Conservation (phyloP, 2,329 filamentous ascomycete genomes). For the Phialophora verrucosa region DNA sequence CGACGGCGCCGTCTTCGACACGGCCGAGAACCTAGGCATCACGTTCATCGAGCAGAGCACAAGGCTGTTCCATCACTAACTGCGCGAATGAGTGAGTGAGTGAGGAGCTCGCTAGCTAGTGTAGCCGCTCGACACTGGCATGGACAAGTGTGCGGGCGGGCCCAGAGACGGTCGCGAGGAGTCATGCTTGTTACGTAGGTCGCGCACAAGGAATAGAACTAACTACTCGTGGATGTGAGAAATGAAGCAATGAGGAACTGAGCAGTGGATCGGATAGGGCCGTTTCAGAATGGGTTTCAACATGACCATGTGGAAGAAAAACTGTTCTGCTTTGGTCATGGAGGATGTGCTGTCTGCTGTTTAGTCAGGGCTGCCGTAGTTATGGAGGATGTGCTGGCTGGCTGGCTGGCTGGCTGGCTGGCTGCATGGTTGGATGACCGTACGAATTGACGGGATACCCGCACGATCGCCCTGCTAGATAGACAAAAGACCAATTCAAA, state of each 20-base stretch:
- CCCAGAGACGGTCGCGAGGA: too few relatives aligned
- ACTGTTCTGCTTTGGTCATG: background rate
- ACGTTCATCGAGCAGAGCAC: conserved; percentile 95
- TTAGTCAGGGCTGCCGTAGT: background rate
- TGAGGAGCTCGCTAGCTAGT: too few relatives aligned
- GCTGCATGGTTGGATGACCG: too few relatives aligned
- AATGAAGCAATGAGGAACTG: background rate
- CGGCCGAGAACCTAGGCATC: conserved; percentile 88
- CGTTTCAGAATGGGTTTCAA: background rate
- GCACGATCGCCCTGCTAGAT: too few relatives aligned
- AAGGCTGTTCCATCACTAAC: conserved; percentile 88
- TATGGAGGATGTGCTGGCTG: too few relatives aligned
- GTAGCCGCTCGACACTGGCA: background rate
- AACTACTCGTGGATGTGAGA: background rate
- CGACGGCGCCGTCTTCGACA: conserved; percentile 66
- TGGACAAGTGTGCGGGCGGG: too few relatives aligned
- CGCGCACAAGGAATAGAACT: background rate
- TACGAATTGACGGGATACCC: too few relatives aligned
- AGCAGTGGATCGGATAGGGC: background rate
- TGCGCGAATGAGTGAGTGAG: too few relatives aligned
- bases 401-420: too few relatives aligned
- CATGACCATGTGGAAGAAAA: background rate
- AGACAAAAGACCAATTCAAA: too few relatives aligned
- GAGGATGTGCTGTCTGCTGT: background rate
- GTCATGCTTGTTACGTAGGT: background rate